Evolutionary conservation across 2,329 filamentous ascomycete species (phyloP), one percentile per base, ranked within the genome.

Genomic region (Fusarium compactum): DNA sequence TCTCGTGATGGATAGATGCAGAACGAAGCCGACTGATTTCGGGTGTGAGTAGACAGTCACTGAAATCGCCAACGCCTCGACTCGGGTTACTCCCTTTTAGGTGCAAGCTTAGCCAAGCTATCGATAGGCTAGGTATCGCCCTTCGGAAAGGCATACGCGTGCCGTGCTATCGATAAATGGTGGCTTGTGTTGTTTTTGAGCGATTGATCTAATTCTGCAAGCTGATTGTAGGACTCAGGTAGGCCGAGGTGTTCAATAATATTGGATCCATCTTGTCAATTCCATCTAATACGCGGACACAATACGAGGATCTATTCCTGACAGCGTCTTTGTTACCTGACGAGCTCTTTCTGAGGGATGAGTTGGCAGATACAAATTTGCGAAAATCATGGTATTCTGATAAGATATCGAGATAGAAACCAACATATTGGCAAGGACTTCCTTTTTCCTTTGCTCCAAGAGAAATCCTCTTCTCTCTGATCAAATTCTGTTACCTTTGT

Each of bases 21-120:
- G 16, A 45, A 54, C n/a, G 40, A 32, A 43, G 55, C 51, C 64
- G 67, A 61, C 18, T 38, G 41, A 43, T 65, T 25, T 62, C 62
- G 44, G 55, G 18, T 34, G 15, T 15, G 38, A 64, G n/a, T 47
- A 43, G n/a, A 25, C 24, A 43, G 4, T 30, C 16, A 8, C 27
- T 53, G 14, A 34, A 34, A 59, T 52, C 52, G 52, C 25, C 25
- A 47, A 34, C 20, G 50, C 38, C 27, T 50, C 34, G 32, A 25
- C 27, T 34, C 25, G 6, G 27, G 27, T 43, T 24, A 20, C 27
- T 30, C 15, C 32, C 10, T 24, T 27, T 15, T n/a, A 50, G 20
- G 34, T 45, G 24, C 40, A 63, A 63, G 41, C 47, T 44, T n/a
- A 38, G 34, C 34, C 34, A n/a, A n/a, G 34, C 34, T 38, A 38